A percentile compares a stretch with the other conserved stretches of the same genome.
These are phyloP conservation scores for Nitzschia sp. DNA, from an alignment of 108 stramenopile genomes.

Conservation along the genomic window DNA sequence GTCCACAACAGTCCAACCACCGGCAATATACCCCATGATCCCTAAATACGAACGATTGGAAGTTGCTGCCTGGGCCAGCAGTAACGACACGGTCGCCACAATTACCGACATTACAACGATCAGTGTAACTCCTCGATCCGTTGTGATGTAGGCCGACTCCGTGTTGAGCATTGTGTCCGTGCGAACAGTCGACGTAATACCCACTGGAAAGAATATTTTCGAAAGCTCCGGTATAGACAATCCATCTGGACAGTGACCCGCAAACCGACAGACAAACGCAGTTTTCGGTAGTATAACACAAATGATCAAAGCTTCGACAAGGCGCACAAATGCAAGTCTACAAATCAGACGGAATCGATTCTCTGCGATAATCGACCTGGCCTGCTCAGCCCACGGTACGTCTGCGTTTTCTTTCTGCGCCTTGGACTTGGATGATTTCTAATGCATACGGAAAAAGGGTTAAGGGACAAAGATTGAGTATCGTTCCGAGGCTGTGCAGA, in stretches of 20 bases:
- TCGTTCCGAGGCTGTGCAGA: no score
- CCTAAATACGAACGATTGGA: slow-evolving; percentile 73
- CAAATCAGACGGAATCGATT: slow-evolving; percentile 66
- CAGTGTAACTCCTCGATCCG: slow-evolving; percentile 42
- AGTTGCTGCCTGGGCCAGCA: slow-evolving; percentile 61
- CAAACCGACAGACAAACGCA: slow-evolving; percentile 50
- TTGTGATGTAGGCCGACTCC: slow-evolving; percentile 38
- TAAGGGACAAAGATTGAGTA: not conserved
- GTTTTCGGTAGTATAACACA: slow-evolving; percentile 62
- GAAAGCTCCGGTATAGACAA: slow-evolving; percentile 49
- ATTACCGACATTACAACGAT: slow-evolving; percentile 46
- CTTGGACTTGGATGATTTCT: slow-evolving; percentile 35
- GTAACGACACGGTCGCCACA: slow-evolving; percentile 37
- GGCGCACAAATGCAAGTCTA: slow-evolving; percentile 46
- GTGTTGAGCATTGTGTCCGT: slow-evolving; percentile 18
- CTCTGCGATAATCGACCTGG: slow-evolving; percentile 59
- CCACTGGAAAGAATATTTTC: slow-evolving; percentile 47
- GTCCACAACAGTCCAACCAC: slow-evolving; percentile 65
- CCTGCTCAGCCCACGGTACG: slow-evolving; percentile 67
- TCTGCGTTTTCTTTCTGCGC: slow-evolving; percentile 40
- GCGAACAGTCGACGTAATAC: slow-evolving; percentile 50
- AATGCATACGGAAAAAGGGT: not conserved
- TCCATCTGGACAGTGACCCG: slow-evolving; percentile 63
- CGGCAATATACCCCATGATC: slow-evolving; percentile 68
- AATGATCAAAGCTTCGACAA: slow-evolving; percentile 55